Conservation (phyloP, 495 filamentous ascomycete species). For the Xylaria cubensis region DNA sequence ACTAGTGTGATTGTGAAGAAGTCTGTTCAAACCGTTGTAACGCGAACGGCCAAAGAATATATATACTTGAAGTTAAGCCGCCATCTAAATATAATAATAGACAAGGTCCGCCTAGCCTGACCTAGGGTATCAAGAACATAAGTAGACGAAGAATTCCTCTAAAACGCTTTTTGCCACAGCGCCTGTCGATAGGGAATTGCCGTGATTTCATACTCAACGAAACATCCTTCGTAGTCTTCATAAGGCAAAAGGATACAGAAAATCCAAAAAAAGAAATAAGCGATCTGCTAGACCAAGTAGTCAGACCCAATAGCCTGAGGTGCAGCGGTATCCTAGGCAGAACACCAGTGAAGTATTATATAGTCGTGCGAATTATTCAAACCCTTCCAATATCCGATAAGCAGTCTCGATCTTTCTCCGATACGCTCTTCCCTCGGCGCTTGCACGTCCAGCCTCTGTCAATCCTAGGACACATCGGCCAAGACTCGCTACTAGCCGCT, state of each 20-base stretch:
- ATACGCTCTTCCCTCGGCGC: constrained; percentile 66
- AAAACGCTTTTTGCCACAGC: constrained; percentile 12
- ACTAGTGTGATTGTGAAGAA: background rate
- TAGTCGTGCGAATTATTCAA: constrained; percentile 36
- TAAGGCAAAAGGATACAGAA: constrained; percentile 29
- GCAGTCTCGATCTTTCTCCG: constrained; percentile 76
- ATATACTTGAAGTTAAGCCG: constrained; percentile 10
- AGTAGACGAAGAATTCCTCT: constrained; percentile 9
- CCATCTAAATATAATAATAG: constrained; percentile 21
- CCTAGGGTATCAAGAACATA: constrained; percentile 23
- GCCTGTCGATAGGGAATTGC: constrained; percentile 16
- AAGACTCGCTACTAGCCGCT: constrained; percentile 75
- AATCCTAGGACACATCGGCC: constrained; percentile 73
- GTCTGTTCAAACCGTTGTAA: background rate
- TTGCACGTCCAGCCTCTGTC: constrained; percentile 64
- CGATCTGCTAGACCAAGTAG: constrained; percentile 1
- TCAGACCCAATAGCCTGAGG: background rate
- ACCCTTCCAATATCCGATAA: constrained; percentile 71
- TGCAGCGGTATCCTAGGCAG: background rate
- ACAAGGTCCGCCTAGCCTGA: constrained; percentile 15
- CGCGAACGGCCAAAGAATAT: constrained; percentile 5
- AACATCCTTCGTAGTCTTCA: constrained; percentile 29
- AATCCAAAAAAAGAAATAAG: constrained; percentile 22
- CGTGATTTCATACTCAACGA: constrained; percentile 22
- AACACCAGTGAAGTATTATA: background rate